A percentile compares a stretch with the other conserved stretches of the same genome.
phyloP scores from a whole-genome alignment of 352 stramenopile species.

The Pythium rishiriense region DNA sequence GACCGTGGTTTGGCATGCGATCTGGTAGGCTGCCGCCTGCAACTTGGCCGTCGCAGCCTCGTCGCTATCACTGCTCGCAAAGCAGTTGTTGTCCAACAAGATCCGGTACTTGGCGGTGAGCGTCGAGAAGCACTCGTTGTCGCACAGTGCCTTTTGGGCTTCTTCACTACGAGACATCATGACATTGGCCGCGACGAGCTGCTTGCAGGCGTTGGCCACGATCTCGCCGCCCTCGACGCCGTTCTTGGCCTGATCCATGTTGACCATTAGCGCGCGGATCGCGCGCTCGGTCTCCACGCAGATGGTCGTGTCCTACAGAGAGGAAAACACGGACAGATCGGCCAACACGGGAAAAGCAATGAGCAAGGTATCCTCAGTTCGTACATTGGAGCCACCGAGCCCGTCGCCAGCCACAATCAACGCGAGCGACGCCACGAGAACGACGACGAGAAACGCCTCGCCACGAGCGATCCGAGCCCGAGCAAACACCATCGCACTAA shows the following conservation, averaged over 20 bases:
- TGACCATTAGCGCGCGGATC: slow-evolving; percentile 53
- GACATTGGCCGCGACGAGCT: slow-evolving; percentile 56
- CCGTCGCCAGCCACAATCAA: slow-evolving; percentile 17
- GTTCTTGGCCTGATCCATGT: slow-evolving; percentile 54
- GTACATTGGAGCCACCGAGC: slow-evolving; percentile 36
- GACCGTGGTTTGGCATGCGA: slow-evolving; percentile 59
- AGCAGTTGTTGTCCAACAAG: slow-evolving; percentile 71
- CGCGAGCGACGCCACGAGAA: not conserved
- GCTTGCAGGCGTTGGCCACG: slow-evolving; percentile 58
- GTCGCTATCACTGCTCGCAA: slow-evolving; percentile 49
- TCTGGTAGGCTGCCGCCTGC: slow-evolving; percentile 66
- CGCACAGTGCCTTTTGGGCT: slow-evolving; percentile 57
- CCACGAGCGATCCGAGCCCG: not conserved
- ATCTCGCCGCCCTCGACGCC: slow-evolving; percentile 62
- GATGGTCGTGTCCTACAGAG: slow-evolving; percentile 34
- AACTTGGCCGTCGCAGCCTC: slow-evolving; percentile 55
- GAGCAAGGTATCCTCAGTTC: not conserved
- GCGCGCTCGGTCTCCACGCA: slow-evolving; percentile 49
- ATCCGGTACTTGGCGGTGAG: slow-evolving; percentile 65
- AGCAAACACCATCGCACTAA: not conserved
- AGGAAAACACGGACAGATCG: not conserved
- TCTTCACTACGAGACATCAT: slow-evolving; percentile 53
- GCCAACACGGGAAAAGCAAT: not conserved
- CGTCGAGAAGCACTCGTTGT: slow-evolving; percentile 58
- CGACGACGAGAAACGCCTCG: not conserved